A percentile compares a stretch with the other conserved stretches of the same genome.
Conservation (phyloP, 306 rosid species). For the Gastrolobium bilobum region DNA sequence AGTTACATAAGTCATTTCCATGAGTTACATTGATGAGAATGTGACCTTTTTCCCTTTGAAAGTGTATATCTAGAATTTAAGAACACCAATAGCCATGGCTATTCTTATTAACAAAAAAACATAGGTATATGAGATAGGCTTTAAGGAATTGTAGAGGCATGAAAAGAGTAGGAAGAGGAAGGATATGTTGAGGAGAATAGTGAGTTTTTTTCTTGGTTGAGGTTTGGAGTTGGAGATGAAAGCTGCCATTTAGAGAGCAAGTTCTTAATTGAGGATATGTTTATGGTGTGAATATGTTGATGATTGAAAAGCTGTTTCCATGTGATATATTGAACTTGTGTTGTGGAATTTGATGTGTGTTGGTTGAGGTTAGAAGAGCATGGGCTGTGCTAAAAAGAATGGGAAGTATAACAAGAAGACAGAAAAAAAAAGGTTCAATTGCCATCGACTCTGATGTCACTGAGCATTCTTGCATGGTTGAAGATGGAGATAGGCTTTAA, state of each 20-base stretch:
- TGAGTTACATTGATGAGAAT: neutral
- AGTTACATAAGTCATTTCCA: neutral
- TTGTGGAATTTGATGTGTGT: neutral
- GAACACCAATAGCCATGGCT: conserved; percentile 37
- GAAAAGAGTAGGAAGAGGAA: conserved; percentile 32
- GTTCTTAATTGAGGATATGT: conserved; percentile 9
- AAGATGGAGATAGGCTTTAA: conserved; percentile 21
- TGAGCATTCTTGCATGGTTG: conserved; percentile 47
- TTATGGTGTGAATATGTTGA: conserved; percentile 29
- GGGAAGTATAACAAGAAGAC: conserved; percentile 22
- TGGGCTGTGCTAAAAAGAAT: conserved; percentile 26
- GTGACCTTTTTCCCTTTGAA: neutral
- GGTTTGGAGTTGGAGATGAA: conserved; percentile 16
- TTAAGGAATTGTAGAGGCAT: conserved; percentile 1
- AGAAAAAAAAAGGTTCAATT: neutral
- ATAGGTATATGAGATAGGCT: conserved; percentile 30
- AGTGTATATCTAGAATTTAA: conserved; percentile 28
- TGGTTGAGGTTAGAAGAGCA: conserved; percentile 19
- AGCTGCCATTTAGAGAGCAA: conserved; percentile 37
- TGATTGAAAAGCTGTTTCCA: neutral
- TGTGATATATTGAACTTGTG: conserved; percentile 11
- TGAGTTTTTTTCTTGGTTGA: neutral
- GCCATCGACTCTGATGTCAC: conserved; percentile 41
- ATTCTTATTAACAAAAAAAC: conserved; percentile 43
- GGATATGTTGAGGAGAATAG: conserved; percentile 23